phyloP scores from a whole-genome alignment of 2,329 filamentous ascomycete species.

The Onygena corvina region DNA sequence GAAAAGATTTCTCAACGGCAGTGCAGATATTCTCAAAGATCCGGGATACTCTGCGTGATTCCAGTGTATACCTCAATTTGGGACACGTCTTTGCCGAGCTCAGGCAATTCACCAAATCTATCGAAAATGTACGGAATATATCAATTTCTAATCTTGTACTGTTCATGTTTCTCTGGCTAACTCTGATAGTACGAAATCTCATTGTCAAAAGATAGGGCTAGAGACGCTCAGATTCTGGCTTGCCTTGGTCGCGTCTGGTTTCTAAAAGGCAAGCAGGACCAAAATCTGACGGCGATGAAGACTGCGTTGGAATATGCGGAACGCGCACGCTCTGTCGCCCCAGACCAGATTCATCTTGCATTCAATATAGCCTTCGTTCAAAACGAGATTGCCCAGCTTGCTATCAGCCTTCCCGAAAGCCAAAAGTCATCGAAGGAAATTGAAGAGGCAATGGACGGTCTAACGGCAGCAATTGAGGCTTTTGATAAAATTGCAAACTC shows the following conservation, averaged over 20 bases:
- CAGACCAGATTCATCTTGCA: constrained; percentile 78
- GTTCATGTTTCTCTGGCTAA: background rate
- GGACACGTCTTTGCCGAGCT: constrained; percentile 87
- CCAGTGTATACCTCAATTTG: constrained; percentile 81
- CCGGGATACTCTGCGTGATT: constrained; percentile 76
- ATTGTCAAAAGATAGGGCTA: constrained; percentile 63
- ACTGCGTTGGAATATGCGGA: constrained; percentile 52
- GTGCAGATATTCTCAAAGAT: constrained; percentile 83
- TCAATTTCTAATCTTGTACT: background rate
- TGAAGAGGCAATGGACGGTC: constrained; percentile 62
- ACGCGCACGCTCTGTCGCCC: constrained; percentile 60
- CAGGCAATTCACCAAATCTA: constrained; percentile 78
- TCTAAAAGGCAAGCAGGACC: constrained; percentile 61
- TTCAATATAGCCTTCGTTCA: constrained; percentile 98
- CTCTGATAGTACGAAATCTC: constrained; percentile 63
- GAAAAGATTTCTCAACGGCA: constrained; percentile 71
- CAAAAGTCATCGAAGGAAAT: constrained; percentile 71
- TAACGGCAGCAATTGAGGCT: constrained; percentile 72
- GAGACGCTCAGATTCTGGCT: constrained; percentile 66
- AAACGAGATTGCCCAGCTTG: constrained; percentile 75
- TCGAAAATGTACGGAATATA: constrained; percentile 52
- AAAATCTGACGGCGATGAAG: constrained; percentile 50
- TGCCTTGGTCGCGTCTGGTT: constrained; percentile 84
- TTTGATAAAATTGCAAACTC: constrained; percentile 49
- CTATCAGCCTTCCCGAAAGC: constrained; percentile 61